Evolutionary conservation across 129 eudicot genomes (phyloP).

Genomic region (Flaveria brownii): DNA sequence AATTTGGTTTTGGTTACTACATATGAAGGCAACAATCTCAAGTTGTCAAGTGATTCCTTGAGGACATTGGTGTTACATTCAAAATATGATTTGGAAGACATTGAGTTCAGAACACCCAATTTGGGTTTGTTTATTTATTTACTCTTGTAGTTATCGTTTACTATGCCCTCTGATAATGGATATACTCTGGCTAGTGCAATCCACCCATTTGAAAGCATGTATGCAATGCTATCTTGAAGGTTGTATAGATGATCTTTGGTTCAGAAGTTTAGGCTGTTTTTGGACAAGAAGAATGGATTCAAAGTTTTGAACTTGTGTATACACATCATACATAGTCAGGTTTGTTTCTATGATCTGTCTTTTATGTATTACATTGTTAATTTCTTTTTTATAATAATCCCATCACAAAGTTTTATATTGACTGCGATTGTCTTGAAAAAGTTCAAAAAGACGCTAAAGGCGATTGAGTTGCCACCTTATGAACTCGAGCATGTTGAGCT

Average conservation of each 20-base stretch:
- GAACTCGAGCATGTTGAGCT: slow-evolving; percentile 10
- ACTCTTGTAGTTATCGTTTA: neutral
- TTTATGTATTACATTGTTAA: neutral
- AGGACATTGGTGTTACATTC: neutral
- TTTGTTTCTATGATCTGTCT: neutral
- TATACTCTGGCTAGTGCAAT: neutral
- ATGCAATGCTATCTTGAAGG: neutral
- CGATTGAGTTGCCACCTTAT: neutral
- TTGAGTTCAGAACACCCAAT: neutral
- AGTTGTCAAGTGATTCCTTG: neutral
- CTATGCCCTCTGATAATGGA: rapidly evolving
- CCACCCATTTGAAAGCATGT: neutral
- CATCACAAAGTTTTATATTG: neutral
- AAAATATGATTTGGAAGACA: neutral
- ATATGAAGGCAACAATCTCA: neutral
- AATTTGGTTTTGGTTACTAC: neutral
- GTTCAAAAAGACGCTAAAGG: neutral
- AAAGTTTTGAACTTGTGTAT: neutral
- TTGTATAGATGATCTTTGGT: neutral
- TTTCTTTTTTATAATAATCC: neutral
- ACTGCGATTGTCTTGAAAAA: neutral
- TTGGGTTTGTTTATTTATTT: neutral
- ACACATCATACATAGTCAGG: neutral
- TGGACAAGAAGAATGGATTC: neutral
- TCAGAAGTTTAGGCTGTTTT: neutral